Conservation (phyloP, 192 early-diverging fungal species). For the Powellomyces hirtus region DNA sequence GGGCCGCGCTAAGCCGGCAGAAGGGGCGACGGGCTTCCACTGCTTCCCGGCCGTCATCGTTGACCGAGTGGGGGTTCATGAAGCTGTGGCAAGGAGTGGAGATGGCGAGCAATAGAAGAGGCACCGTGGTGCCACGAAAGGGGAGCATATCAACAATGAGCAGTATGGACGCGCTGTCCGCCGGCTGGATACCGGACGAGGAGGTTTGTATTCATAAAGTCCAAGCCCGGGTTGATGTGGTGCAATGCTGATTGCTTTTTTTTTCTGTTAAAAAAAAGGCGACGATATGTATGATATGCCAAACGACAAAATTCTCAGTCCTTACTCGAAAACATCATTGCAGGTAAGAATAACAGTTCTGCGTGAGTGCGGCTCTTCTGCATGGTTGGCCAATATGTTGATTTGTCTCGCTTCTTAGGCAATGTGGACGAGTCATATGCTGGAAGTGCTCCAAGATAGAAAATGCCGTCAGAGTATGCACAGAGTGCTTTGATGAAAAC, state of each 20-base stretch:
- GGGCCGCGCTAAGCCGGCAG: not conserved
- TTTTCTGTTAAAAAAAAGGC: not conserved
- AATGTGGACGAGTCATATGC: conserved; percentile 25
- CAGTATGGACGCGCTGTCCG: conserved; percentile 12
- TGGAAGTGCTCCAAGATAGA: conserved; percentile 21
- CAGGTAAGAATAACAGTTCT: conserved; percentile 4
- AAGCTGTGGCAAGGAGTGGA: conserved; percentile 25
- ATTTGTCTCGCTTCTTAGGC: not conserved
- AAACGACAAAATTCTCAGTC: conserved; percentile 12
- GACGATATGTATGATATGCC: conserved; percentile 22
- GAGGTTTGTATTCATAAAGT: no score
- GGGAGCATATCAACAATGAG: not conserved
- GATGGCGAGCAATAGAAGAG: not conserved
- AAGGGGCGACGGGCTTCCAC: not conserved
- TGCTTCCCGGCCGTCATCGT: not conserved
- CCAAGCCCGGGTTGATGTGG: no score
- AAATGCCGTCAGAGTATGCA: conserved; percentile 4
- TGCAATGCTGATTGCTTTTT: no score
- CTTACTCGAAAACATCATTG: conserved; percentile 22
- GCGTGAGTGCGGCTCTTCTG: not conserved
- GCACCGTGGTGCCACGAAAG: conserved; percentile 7
- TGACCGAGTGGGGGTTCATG: conserved; percentile 16
- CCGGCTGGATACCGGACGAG: conserved; percentile 16
- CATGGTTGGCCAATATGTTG: not conserved
- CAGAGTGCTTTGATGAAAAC: not conserved